Conservation (phyloP, 169 alveolate species). For the Plasmodium coatneyi region DNA sequence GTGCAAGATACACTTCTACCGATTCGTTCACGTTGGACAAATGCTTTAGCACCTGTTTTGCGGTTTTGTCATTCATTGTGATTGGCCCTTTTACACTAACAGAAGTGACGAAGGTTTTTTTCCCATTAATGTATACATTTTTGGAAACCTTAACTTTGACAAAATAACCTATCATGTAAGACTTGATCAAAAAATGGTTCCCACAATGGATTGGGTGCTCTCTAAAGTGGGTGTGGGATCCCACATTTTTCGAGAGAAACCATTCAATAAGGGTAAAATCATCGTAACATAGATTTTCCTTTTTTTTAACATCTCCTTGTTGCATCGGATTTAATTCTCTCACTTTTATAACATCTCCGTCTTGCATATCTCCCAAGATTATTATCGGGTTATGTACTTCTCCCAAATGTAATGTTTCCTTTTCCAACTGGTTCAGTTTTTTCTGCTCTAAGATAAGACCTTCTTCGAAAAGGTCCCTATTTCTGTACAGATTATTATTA, state of each 20-base stretch:
- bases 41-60: slow-evolving; percentile 77
- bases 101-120: slow-evolving; percentile 77
- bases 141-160: slow-evolving; percentile 79
- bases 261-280: slow-evolving; percentile 78
- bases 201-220: slow-evolving; percentile 65
- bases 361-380: slow-evolving; percentile 66
- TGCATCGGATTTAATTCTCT: slow-evolving; percentile 41
- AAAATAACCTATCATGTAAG: slow-evolving; percentile 83
- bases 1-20: slow-evolving; percentile 34
- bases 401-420: slow-evolving; percentile 24
- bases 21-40: slow-evolving; percentile 75
- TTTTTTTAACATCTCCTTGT: background rate
- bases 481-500: slow-evolving; percentile 22
- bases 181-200: slow-evolving; percentile 78
- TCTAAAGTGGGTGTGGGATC: slow-evolving; percentile 70
- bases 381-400: slow-evolving; percentile 42
- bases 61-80: slow-evolving; percentile 74
- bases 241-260: slow-evolving; percentile 79
- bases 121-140: slow-evolving; percentile 74
- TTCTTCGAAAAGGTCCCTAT: slow-evolving; percentile 1
- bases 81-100: slow-evolving; percentile 80
- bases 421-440: background rate
- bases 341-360: slow-evolving; percentile 47
- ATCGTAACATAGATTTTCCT: slow-evolving; percentile 12
- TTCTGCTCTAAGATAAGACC: background rate